Base-by-base conservation (phyloP, 164 flowering plant genomes). In the Echeveria elegans region DNA sequence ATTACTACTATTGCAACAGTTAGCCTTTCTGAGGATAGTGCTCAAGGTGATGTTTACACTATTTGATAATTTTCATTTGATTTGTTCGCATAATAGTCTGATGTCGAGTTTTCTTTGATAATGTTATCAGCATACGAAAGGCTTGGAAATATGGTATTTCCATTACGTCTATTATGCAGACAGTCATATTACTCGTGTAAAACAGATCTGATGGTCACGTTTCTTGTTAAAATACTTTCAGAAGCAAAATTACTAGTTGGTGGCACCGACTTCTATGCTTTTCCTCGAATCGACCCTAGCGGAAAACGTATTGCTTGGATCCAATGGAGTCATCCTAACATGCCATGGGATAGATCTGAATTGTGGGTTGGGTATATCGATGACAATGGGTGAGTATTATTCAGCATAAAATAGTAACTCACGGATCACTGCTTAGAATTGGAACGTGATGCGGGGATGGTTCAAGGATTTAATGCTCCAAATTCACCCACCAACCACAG, bases 311-410 rank as follows among this genome's bases (percentile, higher is more conserved):
- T 94, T 2, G 94, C 99, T 67, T 94, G 97, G 99, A 84, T 94
- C 67, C 84, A 91, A 63, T 94, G 97, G 99, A 30, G 81, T 63
- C 99, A 94, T 68, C 99, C 97, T 38, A 87, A 92, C 81, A 89
- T 94, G 99, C 99, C 90, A 30, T 94, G 99, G 99, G 99, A 94
- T 77, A 85, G 76, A 80, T 73, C 99, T 64, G 88, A 91, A 72
- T 88, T 94, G 65, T 94, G 97, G 97, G 94, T 91, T 75, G 97
- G 97, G 66, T 82, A 86, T 76, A 68, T 91, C 64, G 83, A 93
- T 67, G 86, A 87, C 36, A 75, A 77, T 68, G 97, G 99, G 99
- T 94, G 61, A 73, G 88, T 68, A 66, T 50, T 52, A 24, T 66
- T 53, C 15, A 10, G 29, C 59, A 53, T 53, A 53, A 9, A 23